phyloP scores from a whole-genome alignment of 768 basidiomycete genomes.

The Collybia nuda region DNA sequence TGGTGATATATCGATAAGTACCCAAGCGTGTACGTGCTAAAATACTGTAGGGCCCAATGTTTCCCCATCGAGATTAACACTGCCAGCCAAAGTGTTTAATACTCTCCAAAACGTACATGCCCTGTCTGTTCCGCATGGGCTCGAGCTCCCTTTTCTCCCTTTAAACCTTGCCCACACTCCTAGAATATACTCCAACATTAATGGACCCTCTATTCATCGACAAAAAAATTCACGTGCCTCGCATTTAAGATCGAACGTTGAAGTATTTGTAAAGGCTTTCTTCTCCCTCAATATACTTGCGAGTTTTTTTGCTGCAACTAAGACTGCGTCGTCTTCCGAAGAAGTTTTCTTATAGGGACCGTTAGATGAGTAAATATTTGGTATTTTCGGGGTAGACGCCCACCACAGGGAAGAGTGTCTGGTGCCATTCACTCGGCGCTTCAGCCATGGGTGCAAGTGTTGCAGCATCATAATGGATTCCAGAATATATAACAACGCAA shows the following conservation, averaged over 20 bases:
- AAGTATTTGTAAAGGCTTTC: constrained; percentile 88
- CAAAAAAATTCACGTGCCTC: constrained; percentile 50
- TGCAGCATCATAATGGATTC: constrained; percentile 95
- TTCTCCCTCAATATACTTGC: constrained; percentile 70
- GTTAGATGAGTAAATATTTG: neutral
- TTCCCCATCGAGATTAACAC: no score
- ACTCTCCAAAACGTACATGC: constrained; percentile 84
- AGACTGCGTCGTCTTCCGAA: constrained; percentile 46
- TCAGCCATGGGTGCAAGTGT: constrained; percentile 76
- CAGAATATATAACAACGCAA: constrained; percentile 86
- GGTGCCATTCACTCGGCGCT: constrained; percentile 86
- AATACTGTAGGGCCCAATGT: no score
- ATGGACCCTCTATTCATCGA: neutral
- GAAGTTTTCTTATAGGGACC: constrained; percentile 22
- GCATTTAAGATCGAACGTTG: constrained; percentile 89
- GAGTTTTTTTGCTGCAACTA: constrained; percentile 68
- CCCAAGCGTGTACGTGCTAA: no score
- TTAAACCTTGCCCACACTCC: constrained; percentile 83
- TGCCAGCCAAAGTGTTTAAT: constrained; percentile 38
- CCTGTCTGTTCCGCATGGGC: constrained; percentile 87
- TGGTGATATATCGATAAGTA: no score
- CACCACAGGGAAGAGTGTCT: constrained; percentile 74
- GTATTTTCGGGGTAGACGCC: constrained; percentile 17
- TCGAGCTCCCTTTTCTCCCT: constrained; percentile 92
- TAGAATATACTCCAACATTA: constrained; percentile 23